Evolutionary conservation across 148 eudicot genomes (phyloP).

Genomic region (Persicaria tinctoria): DNA sequence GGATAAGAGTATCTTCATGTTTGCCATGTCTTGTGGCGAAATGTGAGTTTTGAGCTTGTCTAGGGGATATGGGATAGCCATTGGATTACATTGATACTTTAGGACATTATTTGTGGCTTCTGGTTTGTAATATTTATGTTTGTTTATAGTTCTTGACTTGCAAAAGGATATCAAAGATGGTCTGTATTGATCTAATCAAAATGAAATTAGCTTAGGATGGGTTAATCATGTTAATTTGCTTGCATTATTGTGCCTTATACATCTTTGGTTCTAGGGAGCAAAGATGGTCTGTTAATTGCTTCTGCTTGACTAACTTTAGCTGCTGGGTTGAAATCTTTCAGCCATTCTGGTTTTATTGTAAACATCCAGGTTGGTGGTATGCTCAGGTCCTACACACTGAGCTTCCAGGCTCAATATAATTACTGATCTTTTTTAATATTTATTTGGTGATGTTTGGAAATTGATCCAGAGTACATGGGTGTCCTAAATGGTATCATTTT

Average conservation of each 20-base stretch:
- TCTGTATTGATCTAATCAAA: no score
- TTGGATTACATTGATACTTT: no score
- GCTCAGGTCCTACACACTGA: not conserved
- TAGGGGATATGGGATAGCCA: not conserved
- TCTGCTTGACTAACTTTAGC: conserved; percentile 91
- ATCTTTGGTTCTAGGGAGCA: no score
- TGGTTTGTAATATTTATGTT: not conserved
- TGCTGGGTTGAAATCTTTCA: conserved; percentile 81
- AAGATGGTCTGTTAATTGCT: no score
- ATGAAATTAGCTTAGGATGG: not conserved
- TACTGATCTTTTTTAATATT: not conserved
- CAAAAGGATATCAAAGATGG: not conserved
- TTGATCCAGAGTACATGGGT: conserved; percentile 88
- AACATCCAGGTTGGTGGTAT: conserved; percentile 62
- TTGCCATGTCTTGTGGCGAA: not conserved
- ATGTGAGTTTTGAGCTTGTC: not conserved
- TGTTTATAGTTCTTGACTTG: not conserved
- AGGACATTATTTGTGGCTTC: not conserved
- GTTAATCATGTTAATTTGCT: not conserved
- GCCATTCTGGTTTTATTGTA: conserved; percentile 90
- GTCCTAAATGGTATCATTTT: conserved; percentile 60
- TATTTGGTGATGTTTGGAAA: conserved; percentile 41
- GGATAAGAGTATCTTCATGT: not conserved
- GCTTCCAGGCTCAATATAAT: not conserved
- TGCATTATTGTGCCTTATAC: no score